Evolutionary conservation across 306 rosid genomes (phyloP), one percentile per base, ranked within the genome.

Genomic region (Castanopsis chinensis): DNA sequence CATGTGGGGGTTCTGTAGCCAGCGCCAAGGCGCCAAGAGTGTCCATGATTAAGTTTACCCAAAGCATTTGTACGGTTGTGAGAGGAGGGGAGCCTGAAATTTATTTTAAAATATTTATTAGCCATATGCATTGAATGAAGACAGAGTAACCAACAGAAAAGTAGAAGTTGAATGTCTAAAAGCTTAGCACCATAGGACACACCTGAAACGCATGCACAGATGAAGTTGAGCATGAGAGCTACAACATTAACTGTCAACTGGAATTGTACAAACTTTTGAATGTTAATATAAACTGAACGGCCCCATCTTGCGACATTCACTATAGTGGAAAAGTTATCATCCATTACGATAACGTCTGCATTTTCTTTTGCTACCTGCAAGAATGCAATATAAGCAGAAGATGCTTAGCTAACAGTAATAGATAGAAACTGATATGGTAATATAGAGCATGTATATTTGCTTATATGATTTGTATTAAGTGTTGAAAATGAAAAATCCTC

Each of bases 21-120:
- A 92, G 79, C 6, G 97, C 98, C 77, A 94, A 85, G 65, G 98
- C 98, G 0, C 98, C 97, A 18, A 92, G 88, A 37, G 97, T 94
- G 88, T 92, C 97, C 98, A 94, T 94, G 68, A 94, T 94, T 92
- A 94, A 83, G 89, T 94, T 94, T 65, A 94, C 97, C 97, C 98
- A 94, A 33, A 94, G 97, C 97, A 94, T 92, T 85, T 94, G 99
- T 69, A 92, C 97, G 70, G 99, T 97, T 6, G 97, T 91, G 6
- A 94, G 90, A 67, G 99, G 99, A 68, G 99, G 90, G 33, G 92
- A 65, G 0, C 97, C 99, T 94, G 90, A 60, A 86, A 76, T 28
- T 77, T 72, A 49, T 58, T 72, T 81, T 37, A 52, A 13, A 21
- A 14, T 23, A 71, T 71, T 45, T 45, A 43, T 75, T 33, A 71